A percentile compares a stretch with the other conserved stretches of the same genome.
These are phyloP conservation scores for Cercospora sp. DNA, from an alignment of 2,329 filamentous ascomycete species.

Conservation along the genomic window DNA sequence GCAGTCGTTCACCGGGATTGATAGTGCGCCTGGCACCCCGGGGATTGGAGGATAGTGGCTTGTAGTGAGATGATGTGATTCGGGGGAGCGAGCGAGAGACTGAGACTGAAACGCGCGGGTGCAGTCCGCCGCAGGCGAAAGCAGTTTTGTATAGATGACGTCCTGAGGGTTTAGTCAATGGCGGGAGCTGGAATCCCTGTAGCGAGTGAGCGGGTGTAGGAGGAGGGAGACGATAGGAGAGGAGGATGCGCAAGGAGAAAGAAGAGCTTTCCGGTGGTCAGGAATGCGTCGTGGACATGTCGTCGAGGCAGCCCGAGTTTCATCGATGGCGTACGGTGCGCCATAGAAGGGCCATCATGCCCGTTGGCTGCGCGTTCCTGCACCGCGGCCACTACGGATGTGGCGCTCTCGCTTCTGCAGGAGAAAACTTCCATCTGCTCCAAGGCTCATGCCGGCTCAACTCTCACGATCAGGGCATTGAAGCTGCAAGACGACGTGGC, in stretches of 20 bases:
- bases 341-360: background rate
- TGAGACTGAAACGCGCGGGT: conserved; percentile 1
- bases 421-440: background rate
- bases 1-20: background rate
- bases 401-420: conserved; percentile 1
- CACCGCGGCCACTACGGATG: conserved; percentile 4
- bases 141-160: conserved; percentile 5
- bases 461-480: background rate
- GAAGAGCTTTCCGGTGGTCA: background rate
- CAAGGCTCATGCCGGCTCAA: conserved; percentile 2
- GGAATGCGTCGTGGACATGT: conserved; percentile 2
- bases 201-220: background rate
- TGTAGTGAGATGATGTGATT: background rate
- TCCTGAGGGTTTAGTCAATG: background rate
- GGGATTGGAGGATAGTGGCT: background rate
- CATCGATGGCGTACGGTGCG: background rate
- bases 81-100: background rate
- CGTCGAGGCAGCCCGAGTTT: background rate
- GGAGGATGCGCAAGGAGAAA: background rate
- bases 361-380: conserved; percentile 4
- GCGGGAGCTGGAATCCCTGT: conserved; percentile 1
- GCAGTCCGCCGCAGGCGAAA: background rate
- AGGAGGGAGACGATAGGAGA: background rate
- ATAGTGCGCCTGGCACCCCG: background rate
- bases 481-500: background rate